Base-by-base conservation (phyloP, 2,329 filamentous ascomycete species). In the Chrysosporium keratinophilum region DNA sequence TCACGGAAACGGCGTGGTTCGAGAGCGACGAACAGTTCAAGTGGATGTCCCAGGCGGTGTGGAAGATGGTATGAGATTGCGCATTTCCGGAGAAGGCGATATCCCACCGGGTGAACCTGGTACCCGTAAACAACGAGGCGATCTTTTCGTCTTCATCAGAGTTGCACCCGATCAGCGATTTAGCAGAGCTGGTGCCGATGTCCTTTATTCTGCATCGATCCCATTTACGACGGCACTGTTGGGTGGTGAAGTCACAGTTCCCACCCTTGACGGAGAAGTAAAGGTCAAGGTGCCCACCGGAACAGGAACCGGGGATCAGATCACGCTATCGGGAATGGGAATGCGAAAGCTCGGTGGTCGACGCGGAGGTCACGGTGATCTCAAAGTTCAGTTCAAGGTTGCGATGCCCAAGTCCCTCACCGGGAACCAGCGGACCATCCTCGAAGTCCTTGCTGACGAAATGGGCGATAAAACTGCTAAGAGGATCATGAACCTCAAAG, bases 381-480 rank as follows among this genome's bases (percentile, higher is more conserved):
- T 98, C 56, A 85, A 82, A 67, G 89, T 98, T 5, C 91, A 98
- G 69, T 98, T 95, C 78, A 88, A 88, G 69, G 87, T 98, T 44
- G 76, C 80, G 52, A 95, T 97, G 88, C 93, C 93, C 44, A 97
- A 95, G 73, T 96, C 91, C 64, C 77, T 98, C 59, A 88, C 80
- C 52, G 80, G 85, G 44, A 97, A 95, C 72, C 90, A 98, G 74
- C 80, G 93, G 52, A 94, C 88, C 0, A 86, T 98, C 56, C 74
- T 95, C 43, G 93, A 98, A 74, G 91, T 97, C 81, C 80, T 98
- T 59, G 93, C 93, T 5, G 90, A 98, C 63, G 93, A 98, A 74
- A 85, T 98, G 82, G 84, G 81, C 39, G 93, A 98, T 71, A 89
- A 90, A 75, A 88, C 81, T 28, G 93, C 93, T 34, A 93, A 88